Conservation (phyloP, 371 early-diverging fungal species). For the Haplosporangium sp. region DNA sequence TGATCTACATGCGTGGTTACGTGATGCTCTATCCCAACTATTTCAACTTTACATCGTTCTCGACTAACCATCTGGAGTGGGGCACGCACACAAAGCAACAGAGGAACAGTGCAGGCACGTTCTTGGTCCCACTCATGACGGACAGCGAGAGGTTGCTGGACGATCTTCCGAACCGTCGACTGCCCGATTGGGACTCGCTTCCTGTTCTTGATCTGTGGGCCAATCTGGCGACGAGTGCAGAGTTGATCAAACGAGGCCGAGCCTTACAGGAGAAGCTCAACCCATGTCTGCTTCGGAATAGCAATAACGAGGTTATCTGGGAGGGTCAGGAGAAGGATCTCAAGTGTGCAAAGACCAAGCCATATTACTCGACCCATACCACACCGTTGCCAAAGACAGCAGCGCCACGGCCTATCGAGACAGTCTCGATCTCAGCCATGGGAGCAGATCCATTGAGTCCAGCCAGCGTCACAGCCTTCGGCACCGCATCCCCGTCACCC, state of each 20-base stretch:
- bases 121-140: slow-evolving; percentile 71
- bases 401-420: slow-evolving; percentile 29
- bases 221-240: slow-evolving; percentile 56
- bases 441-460: slow-evolving; percentile 8
- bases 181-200: slow-evolving; percentile 61
- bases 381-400: slow-evolving; percentile 48
- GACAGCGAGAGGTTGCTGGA: slow-evolving; percentile 60
- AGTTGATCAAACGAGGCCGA: slow-evolving; percentile 58
- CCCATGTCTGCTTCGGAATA: slow-evolving; percentile 57
- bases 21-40: slow-evolving; percentile 77
- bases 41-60: slow-evolving; percentile 68
- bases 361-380: slow-evolving; percentile 52
- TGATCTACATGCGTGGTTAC: slow-evolving; percentile 70
- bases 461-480: slow-evolving; percentile 3
- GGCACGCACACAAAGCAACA: slow-evolving; percentile 69
- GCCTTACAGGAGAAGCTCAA: slow-evolving; percentile 61
- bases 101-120: slow-evolving; percentile 61
- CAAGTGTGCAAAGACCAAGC: slow-evolving; percentile 51
- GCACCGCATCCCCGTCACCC: slow-evolving; percentile 6
- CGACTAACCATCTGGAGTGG: slow-evolving; percentile 74
- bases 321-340: slow-evolving; percentile 54
- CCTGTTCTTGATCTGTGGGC: slow-evolving; percentile 71
- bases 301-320: slow-evolving; percentile 46
- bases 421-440: slow-evolving; percentile 33
- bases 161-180: slow-evolving; percentile 62